Conservation (phyloP, 371 early-diverging fungal species). For the Scutellospora calospora region DNA sequence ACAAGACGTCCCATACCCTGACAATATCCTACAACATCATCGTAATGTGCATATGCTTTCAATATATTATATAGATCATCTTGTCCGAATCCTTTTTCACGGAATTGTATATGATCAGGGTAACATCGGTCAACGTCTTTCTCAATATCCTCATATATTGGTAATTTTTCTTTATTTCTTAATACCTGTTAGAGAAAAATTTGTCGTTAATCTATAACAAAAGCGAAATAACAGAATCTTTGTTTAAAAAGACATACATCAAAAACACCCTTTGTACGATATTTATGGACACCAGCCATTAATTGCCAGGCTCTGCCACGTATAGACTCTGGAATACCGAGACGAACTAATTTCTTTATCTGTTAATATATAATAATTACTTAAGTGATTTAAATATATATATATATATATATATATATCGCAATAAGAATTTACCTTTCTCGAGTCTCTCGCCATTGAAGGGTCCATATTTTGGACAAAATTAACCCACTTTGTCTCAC, state of each 20-base stretch:
- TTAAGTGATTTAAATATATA: no score
- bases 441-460: constrained; percentile 55
- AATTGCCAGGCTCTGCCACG: constrained; percentile 80
- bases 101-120: constrained; percentile 82
- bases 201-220: not conserved
- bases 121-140: constrained; percentile 90
- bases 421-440: constrained; percentile 30
- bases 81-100: constrained; percentile 76
- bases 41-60: constrained; percentile 90
- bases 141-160: constrained; percentile 87
- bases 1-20: constrained; percentile 97
- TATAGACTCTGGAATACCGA: constrained; percentile 78
- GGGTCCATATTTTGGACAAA: constrained; percentile 57
- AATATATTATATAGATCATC: constrained; percentile 75
- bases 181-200: constrained; percentile 45
- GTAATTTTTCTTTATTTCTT: constrained; percentile 48
- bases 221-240: not conserved
- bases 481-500: constrained; percentile 61
- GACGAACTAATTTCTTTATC: constrained; percentile 74
- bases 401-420: no score
- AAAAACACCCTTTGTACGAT: constrained; percentile 59
- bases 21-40: constrained; percentile 92
- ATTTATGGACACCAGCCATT: constrained; percentile 62
- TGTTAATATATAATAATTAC: constrained; percentile 54
- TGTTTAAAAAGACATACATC: constrained; percentile 48